phyloP scores from a whole-genome alignment of 1,139 yeast genomes.

The Geotrichum bryndzae region DNA sequence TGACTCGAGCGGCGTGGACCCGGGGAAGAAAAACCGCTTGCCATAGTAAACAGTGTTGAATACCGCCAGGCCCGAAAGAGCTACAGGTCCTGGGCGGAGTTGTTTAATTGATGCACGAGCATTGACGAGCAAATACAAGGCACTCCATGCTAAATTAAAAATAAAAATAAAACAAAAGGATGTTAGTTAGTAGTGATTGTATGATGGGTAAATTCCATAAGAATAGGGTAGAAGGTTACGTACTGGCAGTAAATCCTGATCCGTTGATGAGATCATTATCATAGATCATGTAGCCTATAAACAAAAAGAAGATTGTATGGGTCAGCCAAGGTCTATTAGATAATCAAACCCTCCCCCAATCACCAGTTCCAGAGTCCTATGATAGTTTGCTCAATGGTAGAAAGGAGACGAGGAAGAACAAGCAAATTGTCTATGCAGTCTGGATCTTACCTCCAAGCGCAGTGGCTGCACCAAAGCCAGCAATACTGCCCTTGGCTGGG shows the following conservation, averaged over 20 bases:
- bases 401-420: not conserved
- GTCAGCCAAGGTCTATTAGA: not conserved
- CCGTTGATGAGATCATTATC: conserved; percentile 84
- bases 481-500: conserved; percentile 44
- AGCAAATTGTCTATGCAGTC: not conserved
- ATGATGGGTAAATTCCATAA: not conserved
- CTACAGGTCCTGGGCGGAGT: conserved; percentile 49
- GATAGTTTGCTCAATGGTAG: not conserved
- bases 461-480: conserved; percentile 62
- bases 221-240: conserved; percentile 9
- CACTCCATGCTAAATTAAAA: conserved; percentile 59
- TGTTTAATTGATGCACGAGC: conserved; percentile 56
- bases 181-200: not conserved
- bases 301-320: not conserved
- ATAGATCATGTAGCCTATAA: conserved; percentile 50
- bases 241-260: conserved; percentile 65
- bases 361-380: not conserved
- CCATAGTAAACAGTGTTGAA: conserved; percentile 67
- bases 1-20: not conserved
- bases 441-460: conserved; percentile 58
- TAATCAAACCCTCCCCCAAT: not conserved
- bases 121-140: conserved; percentile 68
- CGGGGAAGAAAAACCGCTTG: conserved; percentile 43
- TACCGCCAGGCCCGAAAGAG: conserved; percentile 52
- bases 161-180: not conserved